phyloP scores from a whole-genome alignment of 768 basidiomycete species.

The Dioszegia crocea region DNA sequence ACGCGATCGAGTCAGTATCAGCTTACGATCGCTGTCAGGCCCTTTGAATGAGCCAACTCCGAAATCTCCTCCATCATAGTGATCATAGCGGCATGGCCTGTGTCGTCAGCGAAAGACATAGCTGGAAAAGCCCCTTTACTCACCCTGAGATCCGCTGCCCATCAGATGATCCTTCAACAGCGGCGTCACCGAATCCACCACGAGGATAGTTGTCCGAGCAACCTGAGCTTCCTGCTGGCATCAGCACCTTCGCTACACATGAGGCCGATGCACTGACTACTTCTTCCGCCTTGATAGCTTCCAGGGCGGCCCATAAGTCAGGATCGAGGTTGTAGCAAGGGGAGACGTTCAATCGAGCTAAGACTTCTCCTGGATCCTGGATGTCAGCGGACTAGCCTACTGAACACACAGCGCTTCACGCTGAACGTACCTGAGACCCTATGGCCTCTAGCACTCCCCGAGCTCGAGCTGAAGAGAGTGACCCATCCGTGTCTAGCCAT shows the following conservation, averaged over 20 bases:
- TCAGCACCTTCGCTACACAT: neutral
- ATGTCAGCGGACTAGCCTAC: neutral
- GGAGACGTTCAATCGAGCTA: conserved; percentile 25
- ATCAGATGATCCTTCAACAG: conserved; percentile 42
- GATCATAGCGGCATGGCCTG: conserved; percentile 40
- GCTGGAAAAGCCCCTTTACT: neutral
- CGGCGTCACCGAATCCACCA: conserved; percentile 35
- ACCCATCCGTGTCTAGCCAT: conserved; percentile 47
- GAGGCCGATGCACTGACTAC: conserved; percentile 11
- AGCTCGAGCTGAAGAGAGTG: conserved; percentile 37
- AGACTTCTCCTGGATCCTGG: conserved; percentile 17
- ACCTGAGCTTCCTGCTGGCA: neutral
- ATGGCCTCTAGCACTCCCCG: conserved; percentile 21
- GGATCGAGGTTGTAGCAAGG: conserved; percentile 36
- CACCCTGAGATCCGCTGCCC: conserved; percentile 37
- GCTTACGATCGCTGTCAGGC: conserved; percentile 29
- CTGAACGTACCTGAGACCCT: conserved; percentile 20
- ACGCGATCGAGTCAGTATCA: too few species aligned
- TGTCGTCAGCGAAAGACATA: neutral
- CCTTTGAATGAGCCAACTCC: conserved; percentile 22
- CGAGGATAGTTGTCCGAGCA: conserved; percentile 25
- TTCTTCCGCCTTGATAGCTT: conserved; percentile 18
- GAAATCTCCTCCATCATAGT: conserved; percentile 35
- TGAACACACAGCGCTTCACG: neutral
- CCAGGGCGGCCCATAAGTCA: conserved; percentile 29